Conservation (phyloP, 257 asterid species). For the Capsicum rhomboideum region DNA sequence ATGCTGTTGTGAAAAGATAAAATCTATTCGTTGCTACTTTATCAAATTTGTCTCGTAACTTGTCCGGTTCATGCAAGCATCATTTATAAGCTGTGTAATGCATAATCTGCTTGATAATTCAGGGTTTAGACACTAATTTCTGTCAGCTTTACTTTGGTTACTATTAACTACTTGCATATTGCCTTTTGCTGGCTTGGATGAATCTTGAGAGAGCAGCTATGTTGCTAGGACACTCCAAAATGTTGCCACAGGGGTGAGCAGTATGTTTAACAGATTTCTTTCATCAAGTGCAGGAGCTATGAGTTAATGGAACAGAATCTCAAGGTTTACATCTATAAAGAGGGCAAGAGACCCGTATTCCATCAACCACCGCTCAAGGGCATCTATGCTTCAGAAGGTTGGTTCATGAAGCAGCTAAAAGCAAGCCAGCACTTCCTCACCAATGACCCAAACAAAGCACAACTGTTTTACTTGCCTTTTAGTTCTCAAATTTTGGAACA, state of each 20-base stretch:
- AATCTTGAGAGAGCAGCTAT: background rate
- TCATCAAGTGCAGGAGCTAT: constrained; percentile 47
- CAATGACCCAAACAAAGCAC: constrained; percentile 41
- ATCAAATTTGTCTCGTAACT: background rate
- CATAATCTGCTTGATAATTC: background rate
- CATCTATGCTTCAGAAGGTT: constrained; percentile 69
- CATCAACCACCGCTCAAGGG: constrained; percentile 56
- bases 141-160: background rate
- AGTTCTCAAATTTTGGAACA: constrained; percentile 48
- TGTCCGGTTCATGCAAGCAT: background rate
- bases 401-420: constrained; percentile 75
- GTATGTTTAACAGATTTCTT: background rate
- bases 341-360: constrained; percentile 66
- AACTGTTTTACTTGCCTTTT: constrained; percentile 66
- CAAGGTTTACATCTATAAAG: constrained; percentile 52
- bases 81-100: background rate
- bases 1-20: background rate
- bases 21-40: background rate
- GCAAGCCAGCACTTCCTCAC: constrained; percentile 45
- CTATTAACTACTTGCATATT: background rate
- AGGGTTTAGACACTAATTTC: no score
- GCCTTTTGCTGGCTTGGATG: background rate
- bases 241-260: background rate
- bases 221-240: no score
- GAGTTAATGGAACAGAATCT: constrained; percentile 62